Evolutionary conservation across 257 asterid genomes (phyloP).

Genomic region (Solanum etuberosum): DNA sequence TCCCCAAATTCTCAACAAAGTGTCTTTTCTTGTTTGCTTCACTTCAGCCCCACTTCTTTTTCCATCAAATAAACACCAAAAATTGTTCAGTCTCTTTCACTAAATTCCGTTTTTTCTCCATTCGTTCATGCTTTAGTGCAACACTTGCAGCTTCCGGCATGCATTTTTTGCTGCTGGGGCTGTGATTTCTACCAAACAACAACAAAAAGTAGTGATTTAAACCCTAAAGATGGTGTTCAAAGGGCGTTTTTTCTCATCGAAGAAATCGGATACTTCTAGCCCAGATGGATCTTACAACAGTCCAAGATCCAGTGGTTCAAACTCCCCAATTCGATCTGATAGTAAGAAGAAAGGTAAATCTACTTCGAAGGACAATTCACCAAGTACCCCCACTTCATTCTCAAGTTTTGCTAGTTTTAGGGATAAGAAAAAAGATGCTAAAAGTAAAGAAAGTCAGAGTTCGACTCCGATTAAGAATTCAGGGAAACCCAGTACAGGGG

Average conservation of each 20-base stretch:
- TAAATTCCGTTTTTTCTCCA: not conserved
- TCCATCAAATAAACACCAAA: not conserved
- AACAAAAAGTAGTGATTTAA: not conserved
- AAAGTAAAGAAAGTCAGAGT: constrained; percentile 28
- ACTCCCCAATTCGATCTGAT: constrained; percentile 86
- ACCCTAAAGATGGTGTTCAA: constrained; percentile 71
- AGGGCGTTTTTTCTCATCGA: constrained; percentile 82
- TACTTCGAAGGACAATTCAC: constrained; percentile 46
- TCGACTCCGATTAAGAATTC: constrained; percentile 6
- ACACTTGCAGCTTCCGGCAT: constrained; percentile 17
- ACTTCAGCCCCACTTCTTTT: not conserved
- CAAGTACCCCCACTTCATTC: constrained; percentile 26
- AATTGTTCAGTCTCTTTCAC: not conserved
- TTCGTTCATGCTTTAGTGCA: constrained; percentile 3
- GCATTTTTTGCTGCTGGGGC: constrained; percentile 6
- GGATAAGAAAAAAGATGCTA: constrained; percentile 32
- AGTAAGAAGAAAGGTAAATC: constrained; percentile 67
- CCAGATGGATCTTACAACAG: constrained; percentile 90
- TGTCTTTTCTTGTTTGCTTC: not conserved
- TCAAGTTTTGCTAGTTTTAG: constrained; percentile 8
- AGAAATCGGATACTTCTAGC: constrained; percentile 76
- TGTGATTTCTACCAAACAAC: not conserved
- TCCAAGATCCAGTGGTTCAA: constrained; percentile 77
- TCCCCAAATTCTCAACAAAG: not conserved
- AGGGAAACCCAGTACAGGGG: constrained; percentile 10